Percentiles rank a stretch among this genome's conserved stretches.
Conservation (phyloP, 495 filamentous ascomycete genomes). For the Neurospora sp. region DNA sequence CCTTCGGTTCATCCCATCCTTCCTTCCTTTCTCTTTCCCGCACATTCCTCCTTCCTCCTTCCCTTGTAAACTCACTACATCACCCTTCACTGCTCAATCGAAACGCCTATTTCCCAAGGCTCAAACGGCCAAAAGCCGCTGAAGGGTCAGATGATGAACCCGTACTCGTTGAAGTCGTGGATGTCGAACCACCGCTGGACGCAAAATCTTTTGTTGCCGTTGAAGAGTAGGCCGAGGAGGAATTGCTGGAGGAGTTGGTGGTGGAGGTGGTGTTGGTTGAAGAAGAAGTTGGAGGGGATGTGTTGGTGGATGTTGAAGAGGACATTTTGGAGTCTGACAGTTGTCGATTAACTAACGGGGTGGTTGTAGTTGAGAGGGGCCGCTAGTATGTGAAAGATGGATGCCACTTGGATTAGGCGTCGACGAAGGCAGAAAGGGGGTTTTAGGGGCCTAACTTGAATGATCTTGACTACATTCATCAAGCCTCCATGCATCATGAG, state of each 20-base stretch:
- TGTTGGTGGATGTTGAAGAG: neutral
- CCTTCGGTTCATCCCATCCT: too few relatives aligned
- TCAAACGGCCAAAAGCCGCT: neutral
- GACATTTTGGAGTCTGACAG: neutral
- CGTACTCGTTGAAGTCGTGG: neutral
- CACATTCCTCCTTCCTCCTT: too few relatives aligned
- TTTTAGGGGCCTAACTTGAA: neutral
- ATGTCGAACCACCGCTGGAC: neutral
- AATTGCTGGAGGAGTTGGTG: neutral
- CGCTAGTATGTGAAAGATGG: neutral
- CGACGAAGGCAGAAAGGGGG: neutral
- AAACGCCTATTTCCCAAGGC: too few relatives aligned
- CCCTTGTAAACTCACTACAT: too few relatives aligned
- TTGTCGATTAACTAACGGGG: neutral
- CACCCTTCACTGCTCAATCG: too few relatives aligned
- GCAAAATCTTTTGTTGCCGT: neutral
- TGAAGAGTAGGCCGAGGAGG: neutral
- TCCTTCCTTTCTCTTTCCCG: too few relatives aligned
- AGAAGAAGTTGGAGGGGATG: neutral
- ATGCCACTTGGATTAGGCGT: neutral
- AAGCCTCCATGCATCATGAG: neutral
- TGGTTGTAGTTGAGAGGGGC: neutral
- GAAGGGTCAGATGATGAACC: neutral
- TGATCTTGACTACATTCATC: neutral
- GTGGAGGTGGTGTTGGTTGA: neutral